Conservation (phyloP, 176 grass and related monocot species). For the Avena eriantha region DNA sequence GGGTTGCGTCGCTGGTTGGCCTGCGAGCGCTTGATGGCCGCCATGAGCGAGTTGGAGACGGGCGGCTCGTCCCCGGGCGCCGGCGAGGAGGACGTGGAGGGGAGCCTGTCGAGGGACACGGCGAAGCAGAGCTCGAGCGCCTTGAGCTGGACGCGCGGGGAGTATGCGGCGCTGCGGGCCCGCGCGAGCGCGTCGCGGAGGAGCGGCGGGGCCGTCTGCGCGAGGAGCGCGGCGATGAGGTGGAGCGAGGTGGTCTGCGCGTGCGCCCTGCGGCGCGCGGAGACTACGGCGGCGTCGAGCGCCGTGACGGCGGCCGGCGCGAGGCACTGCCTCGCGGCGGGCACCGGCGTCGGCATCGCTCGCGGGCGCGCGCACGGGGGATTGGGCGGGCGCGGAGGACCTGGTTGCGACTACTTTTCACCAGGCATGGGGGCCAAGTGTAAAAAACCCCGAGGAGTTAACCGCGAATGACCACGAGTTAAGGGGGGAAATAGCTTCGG, state of each 20-base stretch:
- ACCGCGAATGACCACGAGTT: constrained; percentile 27
- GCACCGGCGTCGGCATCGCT: constrained; percentile 79
- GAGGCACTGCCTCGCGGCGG: constrained; percentile 54
- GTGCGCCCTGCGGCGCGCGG: constrained; percentile 52
- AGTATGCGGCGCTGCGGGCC: constrained; percentile 72
- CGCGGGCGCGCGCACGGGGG: neutral
- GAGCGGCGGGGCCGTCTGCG: constrained; percentile 42
- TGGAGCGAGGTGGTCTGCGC: constrained; percentile 92
- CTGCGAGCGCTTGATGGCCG: constrained; percentile 90
- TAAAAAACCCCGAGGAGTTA: constrained; percentile 40
- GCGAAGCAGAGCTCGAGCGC: constrained; percentile 87
- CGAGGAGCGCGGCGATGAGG: constrained; percentile 64
- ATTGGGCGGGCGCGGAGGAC: neutral
- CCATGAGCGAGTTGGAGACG: constrained; percentile 91
- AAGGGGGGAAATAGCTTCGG: neutral
- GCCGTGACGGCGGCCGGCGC: constrained; percentile 42
- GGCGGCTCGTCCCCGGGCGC: constrained; percentile 51
- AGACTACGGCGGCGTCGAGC: constrained; percentile 46
- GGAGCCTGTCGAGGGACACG: constrained; percentile 70
- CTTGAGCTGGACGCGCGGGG: constrained; percentile 85
- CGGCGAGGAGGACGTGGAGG: constrained; percentile 37
- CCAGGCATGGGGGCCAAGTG: constrained; percentile 46
- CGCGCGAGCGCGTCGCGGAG: constrained; percentile 77
- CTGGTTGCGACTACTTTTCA: constrained; percentile 16
- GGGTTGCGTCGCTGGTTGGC: constrained; percentile 79